Evolutionary conservation across 2,329 filamentous ascomycete genomes (phyloP), one percentile per base, ranked within the genome.

Genomic region (Grosmannia penicillata): DNA sequence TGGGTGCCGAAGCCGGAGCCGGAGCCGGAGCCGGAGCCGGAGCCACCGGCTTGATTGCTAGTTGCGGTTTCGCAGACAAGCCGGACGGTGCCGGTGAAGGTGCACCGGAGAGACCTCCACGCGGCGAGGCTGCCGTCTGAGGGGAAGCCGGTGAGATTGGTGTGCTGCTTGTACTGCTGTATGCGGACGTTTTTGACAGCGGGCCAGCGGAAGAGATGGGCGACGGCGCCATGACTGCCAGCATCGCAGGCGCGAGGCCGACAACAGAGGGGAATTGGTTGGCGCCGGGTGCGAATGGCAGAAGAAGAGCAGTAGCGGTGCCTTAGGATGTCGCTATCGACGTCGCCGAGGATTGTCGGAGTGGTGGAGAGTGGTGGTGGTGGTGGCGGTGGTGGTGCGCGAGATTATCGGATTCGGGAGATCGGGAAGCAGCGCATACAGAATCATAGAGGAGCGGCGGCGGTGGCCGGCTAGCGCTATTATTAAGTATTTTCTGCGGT

Each of bases 11-110:
- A 3, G 39, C 40, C 3, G 42, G 39, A 9, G 37, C 43, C 3
- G 42, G 40, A 8, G 35, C 31, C 8, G 43, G 33, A 9, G 36
- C 26, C 19, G 35, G 5, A 3, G 39, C 40, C 3, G 42, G 39
- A 9, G 33, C 42, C 17, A 41, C 35, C 4, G 44, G 45, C 28
- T 47, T 47, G 33, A 43, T 43, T 22, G 44, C 45, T 9, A 46
- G 33, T 28, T 43, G 43, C 3, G 43, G 45, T 28, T 43, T 45
- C 11, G 23, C 21, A 10, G 40, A 26, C 14, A 37, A 27, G 18
- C 46, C 45, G 13, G 40, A 35, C 13, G 47, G 38, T 5, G 47
- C 43, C 23, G 48, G 43, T 19, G 45, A 45, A 33, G 50, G 38
- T 31, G 43, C 31, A 4, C 46, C 32, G 10, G 35, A 13, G 7